These are phyloP conservation scores for Lachancea sp. DNA, from an alignment of 805 yeast genomes.

Conservation along the genomic window DNA sequence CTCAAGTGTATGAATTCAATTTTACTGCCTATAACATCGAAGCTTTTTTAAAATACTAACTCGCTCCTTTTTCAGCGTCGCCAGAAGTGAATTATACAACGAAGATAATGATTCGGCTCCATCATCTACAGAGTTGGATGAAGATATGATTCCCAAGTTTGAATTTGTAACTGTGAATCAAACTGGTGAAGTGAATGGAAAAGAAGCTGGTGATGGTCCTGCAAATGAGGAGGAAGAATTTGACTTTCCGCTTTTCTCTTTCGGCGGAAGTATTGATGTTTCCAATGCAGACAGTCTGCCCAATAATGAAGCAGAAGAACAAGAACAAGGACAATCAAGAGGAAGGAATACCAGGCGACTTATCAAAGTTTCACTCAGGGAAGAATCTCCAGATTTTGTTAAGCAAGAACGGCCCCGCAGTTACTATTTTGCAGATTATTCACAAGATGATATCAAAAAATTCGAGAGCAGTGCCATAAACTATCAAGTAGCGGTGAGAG, in stretches of 20 bases:
- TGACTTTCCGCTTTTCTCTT: constrained; percentile 29
- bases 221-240: constrained; percentile 19
- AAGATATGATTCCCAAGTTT: constrained; percentile 27
- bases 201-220: constrained; percentile 3
- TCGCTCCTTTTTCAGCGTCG: neutral
- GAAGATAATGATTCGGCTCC: constrained; percentile 10
- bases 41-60: neutral
- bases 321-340: constrained; percentile 2
- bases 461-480: constrained; percentile 19
- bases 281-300: neutral
- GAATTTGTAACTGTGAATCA: constrained; percentile 22
- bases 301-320: neutral
- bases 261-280: constrained; percentile 7
- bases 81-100: constrained; percentile 20
- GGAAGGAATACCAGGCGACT: constrained; percentile 15
- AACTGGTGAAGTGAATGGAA: neutral
- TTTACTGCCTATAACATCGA: neutral
- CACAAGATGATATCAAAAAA: constrained; percentile 10
- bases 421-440: constrained; percentile 21
- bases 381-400: constrained; percentile 15
- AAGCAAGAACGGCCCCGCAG: constrained; percentile 20
- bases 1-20: neutral
- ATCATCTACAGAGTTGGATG: neutral
- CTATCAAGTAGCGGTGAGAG: constrained; percentile 14
- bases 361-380: constrained; percentile 25